phyloP scores from a whole-genome alignment of 805 yeast species.

The Ogataea pilisensis region DNA sequence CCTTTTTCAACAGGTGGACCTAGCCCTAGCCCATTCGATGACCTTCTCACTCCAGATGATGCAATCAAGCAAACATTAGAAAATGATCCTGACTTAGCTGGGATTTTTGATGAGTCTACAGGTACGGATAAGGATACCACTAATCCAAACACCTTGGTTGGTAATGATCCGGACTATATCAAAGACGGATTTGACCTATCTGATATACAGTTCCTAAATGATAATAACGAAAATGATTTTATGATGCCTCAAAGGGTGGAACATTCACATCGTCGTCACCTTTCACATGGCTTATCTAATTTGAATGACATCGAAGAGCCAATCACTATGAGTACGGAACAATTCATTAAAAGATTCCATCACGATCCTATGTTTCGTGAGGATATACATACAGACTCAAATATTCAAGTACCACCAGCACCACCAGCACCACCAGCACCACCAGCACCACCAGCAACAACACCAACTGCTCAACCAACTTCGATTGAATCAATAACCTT shows the following conservation, averaged over 20 bases:
- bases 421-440: no score
- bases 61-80: conserved; percentile 20
- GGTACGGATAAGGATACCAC: not conserved
- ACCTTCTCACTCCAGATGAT: conserved; percentile 9
- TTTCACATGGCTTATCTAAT: no score
- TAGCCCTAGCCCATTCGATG: conserved; percentile 18
- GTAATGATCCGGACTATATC: not conserved
- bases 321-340: conserved; percentile 21
- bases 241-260: conserved; percentile 1
- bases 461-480: no score
- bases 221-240: conserved; percentile 2
- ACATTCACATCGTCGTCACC: not conserved
- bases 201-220: conserved; percentile 13
- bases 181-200: conserved; percentile 25
- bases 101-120: conserved; percentile 19
- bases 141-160: not conserved
- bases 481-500: no score
- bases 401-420: no score
- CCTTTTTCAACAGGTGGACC: conserved; percentile 1
- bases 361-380: conserved; percentile 6
- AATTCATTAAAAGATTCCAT: conserved; percentile 13
- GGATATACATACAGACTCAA: conserved; percentile 1
- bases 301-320: conserved; percentile 13
- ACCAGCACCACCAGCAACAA: no score
- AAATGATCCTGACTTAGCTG: conserved; percentile 27